These are phyloP conservation scores for Geotrichum candidum DNA, from an alignment of 1,139 yeast species.

Conservation along the genomic window DNA sequence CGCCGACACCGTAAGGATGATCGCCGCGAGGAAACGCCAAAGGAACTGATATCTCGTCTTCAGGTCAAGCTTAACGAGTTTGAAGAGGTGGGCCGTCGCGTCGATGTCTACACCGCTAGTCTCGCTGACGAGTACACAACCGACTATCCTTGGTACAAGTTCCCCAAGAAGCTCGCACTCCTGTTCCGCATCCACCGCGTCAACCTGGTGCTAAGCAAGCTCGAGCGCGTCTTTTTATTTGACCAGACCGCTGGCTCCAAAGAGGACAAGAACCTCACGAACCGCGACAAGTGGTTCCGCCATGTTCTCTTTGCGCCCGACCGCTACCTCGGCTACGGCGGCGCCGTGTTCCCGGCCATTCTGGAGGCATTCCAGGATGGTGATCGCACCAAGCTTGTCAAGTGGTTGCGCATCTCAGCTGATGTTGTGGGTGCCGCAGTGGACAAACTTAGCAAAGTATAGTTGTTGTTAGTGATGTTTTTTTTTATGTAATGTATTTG, in stretches of 20 bases:
- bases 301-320: slow-evolving; percentile 21
- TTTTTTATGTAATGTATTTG: not conserved
- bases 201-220: slow-evolving; percentile 32
- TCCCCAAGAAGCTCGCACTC: slow-evolving; percentile 29
- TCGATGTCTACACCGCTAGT: slow-evolving; percentile 29
- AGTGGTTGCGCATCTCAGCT: not conserved
- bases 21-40: not conserved
- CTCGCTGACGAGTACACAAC: slow-evolving; percentile 29
- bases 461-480: not conserved
- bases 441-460: not conserved
- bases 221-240: slow-evolving; percentile 54
- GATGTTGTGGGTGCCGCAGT: not conserved
- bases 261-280: slow-evolving; percentile 7
- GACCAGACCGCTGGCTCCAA: not conserved
- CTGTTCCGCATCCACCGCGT: slow-evolving; percentile 31
- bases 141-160: slow-evolving; percentile 34
- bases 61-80: slow-evolving; percentile 26
- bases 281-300: slow-evolving; percentile 19
- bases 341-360: slow-evolving; percentile 69
- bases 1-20: not conserved
- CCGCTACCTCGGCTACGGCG: slow-evolving; percentile 62
- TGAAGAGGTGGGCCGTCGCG: slow-evolving; percentile 22
- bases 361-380: slow-evolving; percentile 62
- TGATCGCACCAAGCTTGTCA: not conserved
- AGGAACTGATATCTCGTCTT: slow-evolving; percentile 27